Conservation (phyloP, 371 early-diverging fungal species). For the Syncephalastrum monosporum region DNA sequence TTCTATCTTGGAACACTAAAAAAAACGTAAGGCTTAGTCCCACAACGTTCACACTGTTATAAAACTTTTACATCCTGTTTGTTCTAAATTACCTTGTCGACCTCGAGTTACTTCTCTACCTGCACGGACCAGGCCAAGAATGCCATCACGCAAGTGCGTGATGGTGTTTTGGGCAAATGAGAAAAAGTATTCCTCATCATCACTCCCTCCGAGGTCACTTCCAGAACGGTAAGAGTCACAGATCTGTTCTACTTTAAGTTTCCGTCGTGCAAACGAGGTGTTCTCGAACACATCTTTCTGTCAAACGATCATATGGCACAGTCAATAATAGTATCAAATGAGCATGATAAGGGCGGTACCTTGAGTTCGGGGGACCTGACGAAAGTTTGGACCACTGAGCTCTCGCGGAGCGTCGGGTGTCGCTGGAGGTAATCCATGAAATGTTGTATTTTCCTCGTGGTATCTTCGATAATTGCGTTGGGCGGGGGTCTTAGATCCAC, state of each 20-base stretch:
- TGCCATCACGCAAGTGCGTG: slow-evolving; percentile 21
- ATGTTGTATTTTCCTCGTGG: slow-evolving; percentile 30
- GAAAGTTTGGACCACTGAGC: slow-evolving; percentile 51
- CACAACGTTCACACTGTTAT: no score
- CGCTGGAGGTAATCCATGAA: slow-evolving; percentile 50
- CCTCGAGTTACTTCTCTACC: slow-evolving; percentile 11
- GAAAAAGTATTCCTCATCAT: slow-evolving; percentile 40
- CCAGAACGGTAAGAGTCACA: slow-evolving; percentile 15
- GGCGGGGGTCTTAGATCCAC: slow-evolving; percentile 48
- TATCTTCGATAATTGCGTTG: slow-evolving; percentile 25
- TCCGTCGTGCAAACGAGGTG: slow-evolving; percentile 32
- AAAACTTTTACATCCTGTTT: not conserved
- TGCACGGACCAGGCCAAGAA: slow-evolving; percentile 4
- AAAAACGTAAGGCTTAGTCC: not conserved
- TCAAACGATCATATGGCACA: not conserved
- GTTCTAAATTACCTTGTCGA: slow-evolving; percentile 21
- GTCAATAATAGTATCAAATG: slow-evolving; percentile 4
- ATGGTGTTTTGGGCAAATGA: slow-evolving; percentile 28
- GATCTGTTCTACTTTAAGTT: slow-evolving; percentile 34
- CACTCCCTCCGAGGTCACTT: slow-evolving; percentile 13
- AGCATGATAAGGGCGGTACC: slow-evolving; percentile 16
- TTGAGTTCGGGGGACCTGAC: slow-evolving; percentile 44
- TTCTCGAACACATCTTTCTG: slow-evolving; percentile 27
- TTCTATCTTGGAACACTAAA: slow-evolving; percentile 15
- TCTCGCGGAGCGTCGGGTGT: slow-evolving; percentile 44